Evolutionary conservation across 345 rosid genomes (phyloP), one percentile per base, ranked within the genome.

Genomic region (Rhodamnia rubescens): DNA sequence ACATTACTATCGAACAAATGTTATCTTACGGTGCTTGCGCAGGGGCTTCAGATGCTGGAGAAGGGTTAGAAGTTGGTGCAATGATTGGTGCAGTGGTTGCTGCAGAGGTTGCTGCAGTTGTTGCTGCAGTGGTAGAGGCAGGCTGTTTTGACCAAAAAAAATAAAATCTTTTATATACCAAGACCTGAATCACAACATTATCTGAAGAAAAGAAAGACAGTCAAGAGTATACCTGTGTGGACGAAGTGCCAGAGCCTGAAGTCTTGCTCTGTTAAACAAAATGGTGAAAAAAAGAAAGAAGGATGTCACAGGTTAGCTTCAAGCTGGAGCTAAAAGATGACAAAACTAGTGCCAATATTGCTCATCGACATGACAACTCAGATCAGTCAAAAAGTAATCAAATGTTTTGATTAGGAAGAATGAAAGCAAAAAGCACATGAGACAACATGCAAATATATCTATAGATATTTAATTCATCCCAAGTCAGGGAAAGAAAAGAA

Each of bases 11-110:
- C 20, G 83, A 24, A n/a, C 52, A 75, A 53, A 32, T 83, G 80
- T 18, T 32, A 85, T 88, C 96, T 90, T 88, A 96, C 96, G 54
- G 86, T 54, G 94, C 90, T 89, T 92, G 95, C 55, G 86, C 92
- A 89, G 95, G 90, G 86, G 88, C 86, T 87, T 87, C 91, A 81
- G 90, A 90, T 15, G 89, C 89, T 81, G 91, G 86, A 81, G 89
- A 81, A 85, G 94, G 85, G 86, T 85, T 88, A 80, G 93, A 84
- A 86, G 84, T 54, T 74, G 91, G 91, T 57, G 88, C 91, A 84
- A 84, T 84, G 83, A 89, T 83, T n/a, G 90, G 90, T 84, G 83
- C 86, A 83, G 90, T 80, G 49, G 92, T 7, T 29, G 74, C 3
- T 57, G 64, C 36, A 58, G 69, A 12, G 1, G 32, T 6, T 58